Evolutionary conservation across 805 yeast genomes (phyloP).

Genomic region (Starmerella davenportii): DNA sequence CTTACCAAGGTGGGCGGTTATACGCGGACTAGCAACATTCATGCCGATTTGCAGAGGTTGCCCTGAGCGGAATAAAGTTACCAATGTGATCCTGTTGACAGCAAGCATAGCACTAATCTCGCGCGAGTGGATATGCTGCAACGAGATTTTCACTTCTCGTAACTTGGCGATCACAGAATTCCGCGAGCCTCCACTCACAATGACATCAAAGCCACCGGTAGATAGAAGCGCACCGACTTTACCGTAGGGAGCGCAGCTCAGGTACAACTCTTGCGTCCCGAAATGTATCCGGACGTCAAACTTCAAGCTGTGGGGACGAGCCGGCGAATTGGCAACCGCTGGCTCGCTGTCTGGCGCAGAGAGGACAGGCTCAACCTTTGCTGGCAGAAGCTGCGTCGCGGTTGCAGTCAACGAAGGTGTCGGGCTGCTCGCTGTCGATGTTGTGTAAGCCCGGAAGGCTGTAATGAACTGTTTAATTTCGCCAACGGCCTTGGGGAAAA

Average conservation of each 20-base stretch:
- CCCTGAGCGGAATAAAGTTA: conserved; percentile 4
- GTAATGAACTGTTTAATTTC: conserved; percentile 28
- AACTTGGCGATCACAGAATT: conserved; percentile 32
- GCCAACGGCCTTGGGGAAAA: conserved; percentile 48
- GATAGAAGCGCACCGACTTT: conserved; percentile 76
- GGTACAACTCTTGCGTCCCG: conserved; percentile 52
- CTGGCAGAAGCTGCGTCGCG: neutral
- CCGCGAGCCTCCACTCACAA: conserved; percentile 16
- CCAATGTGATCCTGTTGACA: conserved; percentile 2
- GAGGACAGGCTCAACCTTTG: neutral
- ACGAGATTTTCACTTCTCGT: conserved; percentile 43
- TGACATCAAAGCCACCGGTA: conserved; percentile 49
- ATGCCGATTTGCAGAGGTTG: conserved; percentile 24
- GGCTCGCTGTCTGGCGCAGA: neutral
- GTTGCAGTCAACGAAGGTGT: neutral
- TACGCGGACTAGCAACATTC: conserved; percentile 31
- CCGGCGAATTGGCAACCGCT: neutral
- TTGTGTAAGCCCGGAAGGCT: neutral
- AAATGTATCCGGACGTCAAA: conserved; percentile 28
- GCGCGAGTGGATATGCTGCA: conserved; percentile 82
- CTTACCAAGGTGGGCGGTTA: conserved; percentile 64
- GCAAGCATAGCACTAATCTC: conserved; percentile 49
- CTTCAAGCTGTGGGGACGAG: neutral
- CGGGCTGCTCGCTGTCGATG: neutral
- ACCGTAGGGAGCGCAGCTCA: conserved; percentile 89